Evolutionary conservation across 768 basidiomycete species (phyloP).

Genomic region (Kwoniella dendrophila): DNA sequence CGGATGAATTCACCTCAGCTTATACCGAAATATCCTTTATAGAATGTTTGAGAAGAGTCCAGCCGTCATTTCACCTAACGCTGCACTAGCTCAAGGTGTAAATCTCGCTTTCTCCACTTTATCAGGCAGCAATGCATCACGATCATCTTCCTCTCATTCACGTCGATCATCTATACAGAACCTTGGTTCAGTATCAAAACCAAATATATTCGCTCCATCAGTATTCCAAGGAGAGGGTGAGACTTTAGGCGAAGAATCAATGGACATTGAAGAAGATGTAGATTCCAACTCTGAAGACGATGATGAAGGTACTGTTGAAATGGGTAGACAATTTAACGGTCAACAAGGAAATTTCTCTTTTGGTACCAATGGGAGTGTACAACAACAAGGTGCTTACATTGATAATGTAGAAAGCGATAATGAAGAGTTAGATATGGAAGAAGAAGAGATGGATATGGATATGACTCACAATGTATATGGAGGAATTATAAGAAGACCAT

Average conservation of each 20-base stretch:
- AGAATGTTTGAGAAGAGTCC: constrained; percentile 41
- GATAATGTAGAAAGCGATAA: constrained; percentile 30
- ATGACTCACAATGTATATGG: constrained; percentile 47
- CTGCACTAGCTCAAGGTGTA: constrained; percentile 19
- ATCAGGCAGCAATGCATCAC: background rate
- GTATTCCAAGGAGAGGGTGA: constrained; percentile 23
- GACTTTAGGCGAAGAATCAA: constrained; percentile 38
- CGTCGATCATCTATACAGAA: constrained; percentile 39
- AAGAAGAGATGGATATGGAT: constrained; percentile 53
- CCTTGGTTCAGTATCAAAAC: constrained; percentile 20
- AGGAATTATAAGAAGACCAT: constrained; percentile 32
- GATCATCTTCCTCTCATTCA: constrained; percentile 21
- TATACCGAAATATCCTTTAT: background rate
- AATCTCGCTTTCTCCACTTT: constrained; percentile 11
- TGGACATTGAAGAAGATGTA: constrained; percentile 52
- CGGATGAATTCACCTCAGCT: background rate
- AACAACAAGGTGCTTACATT: background rate
- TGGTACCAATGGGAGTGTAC: background rate
- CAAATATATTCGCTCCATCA: constrained; percentile 21
- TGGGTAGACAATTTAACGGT: background rate
- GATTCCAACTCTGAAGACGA: constrained; percentile 19
- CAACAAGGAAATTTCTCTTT: background rate
- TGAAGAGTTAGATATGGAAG: constrained; percentile 28
- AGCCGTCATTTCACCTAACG: constrained; percentile 10
- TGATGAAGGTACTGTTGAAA: background rate